Conservation (phyloP, 228 moss, liverwort and hornwort species). For the Sphagnum fallax region DNA sequence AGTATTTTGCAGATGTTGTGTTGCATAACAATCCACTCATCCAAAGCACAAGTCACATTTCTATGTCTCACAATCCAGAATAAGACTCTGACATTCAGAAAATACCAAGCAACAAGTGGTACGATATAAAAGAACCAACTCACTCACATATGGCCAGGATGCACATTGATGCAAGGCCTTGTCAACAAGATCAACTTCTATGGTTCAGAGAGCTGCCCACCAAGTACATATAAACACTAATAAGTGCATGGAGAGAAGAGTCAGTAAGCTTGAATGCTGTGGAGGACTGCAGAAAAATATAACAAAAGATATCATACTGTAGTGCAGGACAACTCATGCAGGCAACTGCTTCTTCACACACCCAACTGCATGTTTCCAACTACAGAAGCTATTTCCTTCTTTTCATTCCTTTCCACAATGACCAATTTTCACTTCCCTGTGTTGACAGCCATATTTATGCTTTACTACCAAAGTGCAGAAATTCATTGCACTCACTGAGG, state of each 20-base stretch:
- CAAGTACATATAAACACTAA: no score
- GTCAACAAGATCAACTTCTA: no score
- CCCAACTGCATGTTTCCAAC: neutral
- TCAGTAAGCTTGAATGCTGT: conserved; percentile 6
- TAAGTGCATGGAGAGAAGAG: neutral
- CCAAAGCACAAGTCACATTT: no score
- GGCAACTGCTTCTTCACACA: neutral
- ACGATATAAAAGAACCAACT: no score
- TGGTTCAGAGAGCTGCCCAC: no score
- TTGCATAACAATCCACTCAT: no score
- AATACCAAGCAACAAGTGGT: no score
- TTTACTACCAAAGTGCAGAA: conserved; percentile 24
- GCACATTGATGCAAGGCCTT: no score
- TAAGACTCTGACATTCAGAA: no score
- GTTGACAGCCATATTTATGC: conserved; percentile 32
- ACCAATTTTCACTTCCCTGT: conserved; percentile 3
- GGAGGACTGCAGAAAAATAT: conserved; percentile 8
- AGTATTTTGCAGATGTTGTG: no score
- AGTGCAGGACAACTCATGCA: neutral
- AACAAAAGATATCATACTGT: conserved; percentile 4
- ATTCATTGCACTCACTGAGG: conserved; percentile 13
- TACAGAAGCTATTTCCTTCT: neutral
- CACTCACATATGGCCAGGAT: no score
- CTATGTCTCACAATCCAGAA: no score
- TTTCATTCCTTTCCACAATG: neutral